These are phyloP conservation scores for Aspergillus amoenus DNA, from an alignment of 2,329 filamentous ascomycete genomes.

Conservation along the genomic window DNA sequence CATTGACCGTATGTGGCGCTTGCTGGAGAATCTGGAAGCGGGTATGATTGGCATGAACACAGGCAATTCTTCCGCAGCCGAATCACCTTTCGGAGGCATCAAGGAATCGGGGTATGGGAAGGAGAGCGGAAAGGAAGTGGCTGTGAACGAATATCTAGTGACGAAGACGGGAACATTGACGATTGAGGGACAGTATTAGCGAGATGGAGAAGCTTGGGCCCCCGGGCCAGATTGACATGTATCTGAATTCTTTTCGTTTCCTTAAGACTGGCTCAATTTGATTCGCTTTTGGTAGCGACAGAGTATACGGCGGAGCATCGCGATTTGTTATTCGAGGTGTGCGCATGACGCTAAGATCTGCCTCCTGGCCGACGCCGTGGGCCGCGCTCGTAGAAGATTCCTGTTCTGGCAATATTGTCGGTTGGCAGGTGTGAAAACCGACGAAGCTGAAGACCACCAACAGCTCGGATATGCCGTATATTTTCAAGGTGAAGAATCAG, in stretches of 20 bases:
- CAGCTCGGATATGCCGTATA: background rate
- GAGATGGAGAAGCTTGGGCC: background rate
- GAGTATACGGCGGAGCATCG: background rate
- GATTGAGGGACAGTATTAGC: slow-evolving; percentile 53
- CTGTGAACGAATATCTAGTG: slow-evolving; percentile 61
- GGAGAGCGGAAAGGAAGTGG: slow-evolving; percentile 66
- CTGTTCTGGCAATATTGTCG: background rate
- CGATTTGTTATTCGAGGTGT: background rate
- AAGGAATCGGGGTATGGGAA: slow-evolving; percentile 69
- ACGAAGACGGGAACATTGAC: slow-evolving; percentile 67
- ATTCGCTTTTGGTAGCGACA: background rate
- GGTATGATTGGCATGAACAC: slow-evolving; percentile 69
- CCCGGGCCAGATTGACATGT: background rate
- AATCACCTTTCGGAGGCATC: slow-evolving; percentile 67
- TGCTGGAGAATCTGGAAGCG: slow-evolving; percentile 67
- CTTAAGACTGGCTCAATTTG: background rate
- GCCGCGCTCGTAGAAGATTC: slow-evolving; percentile 6
- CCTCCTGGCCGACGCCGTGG: background rate
- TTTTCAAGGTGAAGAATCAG: background rate
- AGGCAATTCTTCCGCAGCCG: slow-evolving; percentile 64
- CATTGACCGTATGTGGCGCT: slow-evolving; percentile 63
- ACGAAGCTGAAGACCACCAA: background rate
- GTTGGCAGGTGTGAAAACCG: background rate
- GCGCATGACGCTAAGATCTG: slow-evolving; percentile 9
- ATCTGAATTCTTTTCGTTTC: background rate